Base-by-base conservation (phyloP, 148 eudicot genomes). In the Silene latifolia region DNA sequence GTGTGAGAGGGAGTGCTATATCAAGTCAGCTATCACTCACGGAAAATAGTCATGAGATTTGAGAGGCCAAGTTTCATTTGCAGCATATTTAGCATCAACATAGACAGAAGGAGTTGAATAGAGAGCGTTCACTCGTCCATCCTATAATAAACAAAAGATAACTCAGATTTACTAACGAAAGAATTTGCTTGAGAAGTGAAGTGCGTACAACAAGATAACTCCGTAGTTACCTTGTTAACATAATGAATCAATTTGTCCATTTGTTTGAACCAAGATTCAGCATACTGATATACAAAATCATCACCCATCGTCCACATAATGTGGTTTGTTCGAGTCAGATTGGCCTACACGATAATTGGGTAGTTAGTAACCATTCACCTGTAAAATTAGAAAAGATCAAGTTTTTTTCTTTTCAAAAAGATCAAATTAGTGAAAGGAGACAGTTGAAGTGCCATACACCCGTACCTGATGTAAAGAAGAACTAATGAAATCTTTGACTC, bases 261-360 rank as follows among this genome's bases (percentile, higher is more conserved):
- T 74, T 87, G 90, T 87, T 84, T 91, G 91, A 89, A 93, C 98
- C 98, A 93, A 47, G 92, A 72, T 85, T 93, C 98, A 14, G 98
- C 98, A 87, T 91, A 87, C 78, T 89, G 92, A 78, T 93, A 93
- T 70, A 76, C 75, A 86, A 93, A 93, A 78, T 93, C 98, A 71
- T 83, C 98, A 53, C 98, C 98, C 98, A 93, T 93, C 27, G 98
- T 91, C 98, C 98, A 93, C 97, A 93, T 93, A 42, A 93, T 88
- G 82, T 93, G 97, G 82, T 89, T 89, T 72, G 97, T 86, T 74
- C 87, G 78, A 25, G 98, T 91, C 69, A 88, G 87, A 56, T 93
- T 91, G 47, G 92, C 97, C 97, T 93, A 76, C 39, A 44, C 7
- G 18, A 39, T 72, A 67, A 67, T 21, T 7, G 54, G 46, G 67